phyloP scores from a whole-genome alignment of 2,329 filamentous ascomycete genomes.

The Botrytis squamosa region DNA sequence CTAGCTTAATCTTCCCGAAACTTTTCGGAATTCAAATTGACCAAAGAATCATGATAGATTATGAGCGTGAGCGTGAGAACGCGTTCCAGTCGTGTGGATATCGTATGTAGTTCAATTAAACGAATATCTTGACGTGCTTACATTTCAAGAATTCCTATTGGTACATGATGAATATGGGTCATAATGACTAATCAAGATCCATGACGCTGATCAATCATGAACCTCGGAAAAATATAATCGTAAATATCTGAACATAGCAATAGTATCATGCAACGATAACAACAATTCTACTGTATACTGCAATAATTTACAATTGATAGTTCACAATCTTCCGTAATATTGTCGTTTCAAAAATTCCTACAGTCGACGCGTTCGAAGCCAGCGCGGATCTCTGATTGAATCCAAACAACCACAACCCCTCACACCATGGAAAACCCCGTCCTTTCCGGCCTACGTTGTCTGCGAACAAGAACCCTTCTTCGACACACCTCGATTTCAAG shows the following conservation, averaged over 20 bases:
- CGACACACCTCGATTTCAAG: background rate
- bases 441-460: conserved; percentile 10
- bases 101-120: background rate
- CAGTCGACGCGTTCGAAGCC: background rate
- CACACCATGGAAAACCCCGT: conserved; percentile 15
- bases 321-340: no score
- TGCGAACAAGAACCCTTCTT: background rate
- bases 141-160: background rate
- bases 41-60: background rate
- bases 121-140: conserved; percentile 1
- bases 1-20: background rate
- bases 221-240: background rate
- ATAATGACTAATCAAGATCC: background rate
- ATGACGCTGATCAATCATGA: conserved; percentile 6
- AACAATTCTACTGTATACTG: background rate
- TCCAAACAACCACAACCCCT: background rate
- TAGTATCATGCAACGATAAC: background rate
- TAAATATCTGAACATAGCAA: background rate
- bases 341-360: background rate
- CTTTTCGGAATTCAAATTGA: background rate
- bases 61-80: background rate
- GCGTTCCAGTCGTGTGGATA: background rate
- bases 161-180: fast-evolving
- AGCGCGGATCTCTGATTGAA: background rate
- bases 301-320: background rate